A percentile compares a stretch with the other conserved stretches of the same genome.
Conservation (phyloP, 2,329 filamentous ascomycete genomes). For the Didymella lethalis region DNA sequence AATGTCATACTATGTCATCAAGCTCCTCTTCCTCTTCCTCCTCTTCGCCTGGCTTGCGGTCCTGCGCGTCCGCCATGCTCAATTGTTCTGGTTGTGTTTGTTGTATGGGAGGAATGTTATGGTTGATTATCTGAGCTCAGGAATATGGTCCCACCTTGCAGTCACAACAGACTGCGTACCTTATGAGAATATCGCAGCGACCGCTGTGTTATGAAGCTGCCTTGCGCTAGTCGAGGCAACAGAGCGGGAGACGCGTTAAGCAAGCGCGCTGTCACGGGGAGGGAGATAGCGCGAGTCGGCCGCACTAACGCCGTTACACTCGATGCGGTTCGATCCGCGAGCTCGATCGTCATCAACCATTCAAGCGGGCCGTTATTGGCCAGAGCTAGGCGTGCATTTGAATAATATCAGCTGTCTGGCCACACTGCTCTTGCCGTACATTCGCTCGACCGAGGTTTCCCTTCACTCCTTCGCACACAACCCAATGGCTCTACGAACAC, state of each 20-base stretch:
- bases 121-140: background rate
- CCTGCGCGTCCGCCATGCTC: conserved; percentile 43
- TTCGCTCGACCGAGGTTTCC: conserved; percentile 11
- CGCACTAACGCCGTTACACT: conserved; percentile 6
- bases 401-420: conserved; percentile 36
- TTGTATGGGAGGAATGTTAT: background rate
- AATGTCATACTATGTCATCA: conserved; percentile 66
- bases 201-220: conserved; percentile 2
- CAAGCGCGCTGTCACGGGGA: conserved; percentile 34
- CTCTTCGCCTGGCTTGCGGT: conserved; percentile 51
- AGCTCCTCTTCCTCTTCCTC: conserved; percentile 76
- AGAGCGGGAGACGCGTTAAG: conserved; percentile 33
- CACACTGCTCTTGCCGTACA: conserved; percentile 20
- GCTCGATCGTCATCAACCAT: conserved; percentile 38
- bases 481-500: conserved; percentile 50
- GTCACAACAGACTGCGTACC: background rate
- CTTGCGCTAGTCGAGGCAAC: conserved; percentile 32
- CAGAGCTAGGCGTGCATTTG: conserved; percentile 28
- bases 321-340: conserved; percentile 26
- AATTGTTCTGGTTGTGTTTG: background rate
- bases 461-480: conserved; percentile 40
- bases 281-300: conserved; percentile 9
- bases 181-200: background rate
- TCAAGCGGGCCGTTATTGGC: conserved; percentile 35
- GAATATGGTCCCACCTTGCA: background rate